Evolutionary conservation across 164 flowering plant species (phyloP), one percentile per base, ranked within the genome.

Genomic region (Santalum album): DNA sequence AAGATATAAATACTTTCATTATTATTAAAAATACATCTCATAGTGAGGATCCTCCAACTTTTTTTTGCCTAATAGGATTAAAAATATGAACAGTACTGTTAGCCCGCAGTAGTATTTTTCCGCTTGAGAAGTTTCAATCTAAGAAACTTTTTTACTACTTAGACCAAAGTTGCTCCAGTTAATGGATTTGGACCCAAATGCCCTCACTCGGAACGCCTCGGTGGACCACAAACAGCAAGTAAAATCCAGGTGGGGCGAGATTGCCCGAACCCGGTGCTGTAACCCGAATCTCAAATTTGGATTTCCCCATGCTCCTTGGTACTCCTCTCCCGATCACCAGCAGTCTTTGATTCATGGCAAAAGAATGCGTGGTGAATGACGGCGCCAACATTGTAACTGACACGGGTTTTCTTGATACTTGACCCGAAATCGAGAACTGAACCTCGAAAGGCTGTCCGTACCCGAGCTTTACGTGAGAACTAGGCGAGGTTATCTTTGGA

Each of bases 271-370:
- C 53, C 6, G 83, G 83, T 17, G 54, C 47, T 3, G n/a, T 36
- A 10, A 72, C 77, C 40, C 42, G 26, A 14, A 68, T 17, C 18
- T 68, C 51, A 38, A 61, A 73, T 0, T 34, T 18, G 2, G 48
- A 40, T 6, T 14, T 22, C 14, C 68, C 65, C 19, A 43, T 17
- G 21, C 19, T 16, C 1, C 40, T 29, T 1, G 42, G 29, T 9
- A 53, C 61, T 14, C 61, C 70, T 12, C 42, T 26, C 4, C 40
- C 56, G 1, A 80, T 47, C 9, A 66, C 61, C 58, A 80, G 22
- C 50, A 75, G 10, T 47, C 85, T 69, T 49, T 80, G 85, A 39
- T 68, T 77, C 85, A 75, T 75, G 6, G 82, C 63, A 45, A 61
- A 72, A 0, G 84, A 76, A 58, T 79, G 84, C n/a, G 84, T 79